These are phyloP conservation scores for Botryobasidium botryosum DNA, from an alignment of 768 basidiomycete genomes.

Conservation along the genomic window DNA sequence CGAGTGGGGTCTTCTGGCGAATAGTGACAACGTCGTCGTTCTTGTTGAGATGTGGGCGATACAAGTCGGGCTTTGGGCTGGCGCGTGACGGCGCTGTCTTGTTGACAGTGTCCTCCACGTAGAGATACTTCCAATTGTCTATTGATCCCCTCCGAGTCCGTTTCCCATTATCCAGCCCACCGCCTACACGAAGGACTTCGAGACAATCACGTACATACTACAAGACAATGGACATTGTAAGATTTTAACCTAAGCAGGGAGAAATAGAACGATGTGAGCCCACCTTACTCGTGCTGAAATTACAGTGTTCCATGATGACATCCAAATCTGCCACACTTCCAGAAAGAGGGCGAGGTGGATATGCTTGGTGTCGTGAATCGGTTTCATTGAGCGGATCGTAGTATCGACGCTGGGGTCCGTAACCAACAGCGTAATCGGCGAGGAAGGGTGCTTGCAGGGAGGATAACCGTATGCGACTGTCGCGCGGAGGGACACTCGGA, in stretches of 20 bases:
- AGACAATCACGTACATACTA: slow-evolving; percentile 97
- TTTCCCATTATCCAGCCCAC: slow-evolving; percentile 67
- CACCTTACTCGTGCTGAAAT: slow-evolving; percentile 69
- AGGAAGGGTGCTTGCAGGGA: slow-evolving; percentile 32
- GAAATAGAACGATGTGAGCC: slow-evolving; percentile 4
- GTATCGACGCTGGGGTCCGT: too few relatives aligned
- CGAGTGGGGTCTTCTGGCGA: slow-evolving; percentile 15
- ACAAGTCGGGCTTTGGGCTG: slow-evolving; percentile 7
- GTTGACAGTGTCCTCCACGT: slow-evolving; percentile 34
- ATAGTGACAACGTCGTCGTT: too few relatives aligned
- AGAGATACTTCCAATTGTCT: slow-evolving; percentile 81
- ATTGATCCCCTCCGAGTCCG: slow-evolving; percentile 56
- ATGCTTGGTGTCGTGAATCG: slow-evolving; percentile 47
- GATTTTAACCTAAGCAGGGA: neutral
- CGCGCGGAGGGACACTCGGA: slow-evolving; percentile 52
- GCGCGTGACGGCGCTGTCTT: slow-evolving; percentile 9
- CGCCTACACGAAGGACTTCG: slow-evolving; percentile 83
- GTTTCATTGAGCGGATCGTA: too few relatives aligned
- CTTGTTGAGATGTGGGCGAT: too few relatives aligned
- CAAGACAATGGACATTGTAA: slow-evolving; percentile 11
- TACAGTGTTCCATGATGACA: slow-evolving; percentile 80
- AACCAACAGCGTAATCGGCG: too few relatives aligned
- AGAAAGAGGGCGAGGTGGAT: slow-evolving; percentile 72
- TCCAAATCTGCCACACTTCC: slow-evolving; percentile 84
- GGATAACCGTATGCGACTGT: slow-evolving; percentile 13